phyloP scores from a whole-genome alignment of 2,329 filamentous ascomycete genomes.

The Diaporthe amygdali region DNA sequence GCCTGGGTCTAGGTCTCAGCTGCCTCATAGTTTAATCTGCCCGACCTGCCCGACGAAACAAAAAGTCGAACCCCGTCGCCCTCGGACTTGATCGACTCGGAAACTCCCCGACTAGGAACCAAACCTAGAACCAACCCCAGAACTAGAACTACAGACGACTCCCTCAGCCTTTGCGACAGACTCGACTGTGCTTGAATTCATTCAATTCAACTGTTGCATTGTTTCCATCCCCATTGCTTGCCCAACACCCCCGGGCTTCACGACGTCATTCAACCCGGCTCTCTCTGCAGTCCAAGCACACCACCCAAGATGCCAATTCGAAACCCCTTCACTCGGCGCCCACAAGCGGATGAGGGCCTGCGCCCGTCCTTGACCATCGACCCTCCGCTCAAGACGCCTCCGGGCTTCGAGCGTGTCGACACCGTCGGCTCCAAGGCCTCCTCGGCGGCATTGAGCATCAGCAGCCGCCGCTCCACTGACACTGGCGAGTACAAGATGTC shows the following conservation, averaged over 20 bases:
- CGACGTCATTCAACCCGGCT: neutral
- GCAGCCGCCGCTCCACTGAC: conserved; percentile 61
- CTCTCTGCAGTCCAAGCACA: conserved; percentile 3
- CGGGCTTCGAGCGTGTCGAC: conserved; percentile 66
- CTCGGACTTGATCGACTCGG: conserved; percentile 7
- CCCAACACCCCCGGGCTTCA: neutral
- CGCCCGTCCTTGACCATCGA: conserved; percentile 44
- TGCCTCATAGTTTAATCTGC: conserved; percentile 1
- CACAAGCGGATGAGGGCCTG: conserved; percentile 58
- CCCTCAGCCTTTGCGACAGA: neutral
- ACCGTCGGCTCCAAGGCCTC: conserved; percentile 67
- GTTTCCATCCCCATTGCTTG: neutral
- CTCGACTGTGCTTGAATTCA: neutral
- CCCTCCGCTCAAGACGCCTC: conserved; percentile 41
- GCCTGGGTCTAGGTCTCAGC: conserved; percentile 11
- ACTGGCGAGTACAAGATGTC: conserved; percentile 81
- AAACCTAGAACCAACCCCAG: neutral
- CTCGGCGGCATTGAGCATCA: conserved; percentile 66
- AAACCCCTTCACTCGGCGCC: conserved; percentile 71
- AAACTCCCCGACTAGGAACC: neutral
- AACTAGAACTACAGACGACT: neutral
- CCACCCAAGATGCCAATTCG: conserved; percentile 69
- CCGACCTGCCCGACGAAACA: neutral
- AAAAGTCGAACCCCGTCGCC: neutral
- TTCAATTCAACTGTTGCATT: neutral